Percentiles rank a stretch among this genome's conserved stretches.
phyloP scores from a whole-genome alignment of 1,139 yeast species.

The Yamadazyma triangularis region DNA sequence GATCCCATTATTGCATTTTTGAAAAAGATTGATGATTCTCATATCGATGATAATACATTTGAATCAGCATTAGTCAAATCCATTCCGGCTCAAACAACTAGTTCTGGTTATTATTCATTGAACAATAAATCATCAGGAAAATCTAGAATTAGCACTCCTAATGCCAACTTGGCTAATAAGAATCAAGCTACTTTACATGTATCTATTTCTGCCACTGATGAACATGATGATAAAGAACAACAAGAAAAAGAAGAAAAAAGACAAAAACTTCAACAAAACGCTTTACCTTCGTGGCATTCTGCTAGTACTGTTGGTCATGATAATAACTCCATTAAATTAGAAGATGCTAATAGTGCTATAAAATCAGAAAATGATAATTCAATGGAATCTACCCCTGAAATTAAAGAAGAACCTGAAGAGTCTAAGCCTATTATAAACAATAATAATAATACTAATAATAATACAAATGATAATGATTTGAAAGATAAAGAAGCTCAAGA shows the following conservation, averaged over 20 bases:
- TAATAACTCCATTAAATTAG: constrained; percentile 33
- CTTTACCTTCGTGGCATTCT: constrained; percentile 94
- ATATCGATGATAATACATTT: constrained; percentile 83
- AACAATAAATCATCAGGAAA: constrained; percentile 29
- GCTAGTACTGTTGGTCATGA: constrained; percentile 75
- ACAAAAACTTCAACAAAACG: constrained; percentile 81
- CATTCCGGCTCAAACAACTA: constrained; percentile 76
- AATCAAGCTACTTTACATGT: constrained; percentile 81
- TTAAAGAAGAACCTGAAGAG: constrained; percentile 12
- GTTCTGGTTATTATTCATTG: constrained; percentile 58
- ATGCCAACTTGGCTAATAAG: constrained; percentile 36
- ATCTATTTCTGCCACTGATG: constrained; percentile 88
- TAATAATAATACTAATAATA: neutral
- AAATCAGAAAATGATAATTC: constrained; percentile 18
- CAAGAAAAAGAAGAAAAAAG: constrained; percentile 66
- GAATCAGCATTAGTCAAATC: constrained; percentile 75
- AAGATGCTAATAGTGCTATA: constrained; percentile 17
- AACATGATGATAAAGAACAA: constrained; percentile 62
- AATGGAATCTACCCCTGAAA: constrained; percentile 16
- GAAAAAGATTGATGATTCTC: constrained; percentile 80
- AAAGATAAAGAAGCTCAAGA: constrained; percentile 67
- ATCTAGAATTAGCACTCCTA: constrained; percentile 25
- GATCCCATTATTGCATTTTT: constrained; percentile 83
- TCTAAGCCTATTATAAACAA: constrained; percentile 4
- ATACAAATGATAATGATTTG: constrained; percentile 11